Evolutionary conservation across 176 grass and related monocot genomes (phyloP), one percentile per base, ranked within the genome.

Genomic region (Eleusine indica): DNA sequence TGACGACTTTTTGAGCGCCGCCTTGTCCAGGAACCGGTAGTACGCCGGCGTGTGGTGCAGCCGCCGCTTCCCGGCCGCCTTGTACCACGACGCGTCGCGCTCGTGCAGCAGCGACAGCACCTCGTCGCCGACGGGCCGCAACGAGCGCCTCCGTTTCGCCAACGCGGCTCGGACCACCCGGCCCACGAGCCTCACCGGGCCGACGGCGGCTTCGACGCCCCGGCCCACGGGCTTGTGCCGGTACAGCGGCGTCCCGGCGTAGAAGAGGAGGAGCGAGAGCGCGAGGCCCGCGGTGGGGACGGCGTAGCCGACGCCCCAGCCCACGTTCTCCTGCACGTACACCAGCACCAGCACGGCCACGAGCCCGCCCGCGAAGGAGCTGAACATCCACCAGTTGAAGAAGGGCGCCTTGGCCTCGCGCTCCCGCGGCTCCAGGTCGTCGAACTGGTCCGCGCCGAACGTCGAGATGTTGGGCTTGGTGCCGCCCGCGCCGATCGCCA

Each of bases 331-430:
- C 74, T 95, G 93, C 8, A 92, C 75, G 85, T 85, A 95, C 49
- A 95, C 90, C 15, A 92, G 87, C 16, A 78, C 87, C 19, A 93
- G 79, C 12, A 85, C 80, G 80, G 94, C 90, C 21, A 91, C 42
- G 4, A 96, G 84, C 12, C 61, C 90, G 41, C 90, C 93, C 1
- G 80, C 11, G 72, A 95, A 95, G 35, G 90, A 88, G 71, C 93
- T 90, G 80, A 95, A 92, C 76, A 95, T 86, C 93, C 93, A 96
- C 93, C 93, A 96, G 84, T 96, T 96, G 88, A 96, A 96, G 79
- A 96, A 96, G 32, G 94, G 89, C 17, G 54, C 41, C 87, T 96
- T 93, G 3, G 79, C 48, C 52, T 38, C 48, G 66, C 84, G 51
- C 77, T 93, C 94, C 30, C 74, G 66, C 0, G 53, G 15, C 64